Evolutionary conservation across 1,139 yeast species (phyloP).

Genomic region (Wickerhamiella infanticola): DNA sequence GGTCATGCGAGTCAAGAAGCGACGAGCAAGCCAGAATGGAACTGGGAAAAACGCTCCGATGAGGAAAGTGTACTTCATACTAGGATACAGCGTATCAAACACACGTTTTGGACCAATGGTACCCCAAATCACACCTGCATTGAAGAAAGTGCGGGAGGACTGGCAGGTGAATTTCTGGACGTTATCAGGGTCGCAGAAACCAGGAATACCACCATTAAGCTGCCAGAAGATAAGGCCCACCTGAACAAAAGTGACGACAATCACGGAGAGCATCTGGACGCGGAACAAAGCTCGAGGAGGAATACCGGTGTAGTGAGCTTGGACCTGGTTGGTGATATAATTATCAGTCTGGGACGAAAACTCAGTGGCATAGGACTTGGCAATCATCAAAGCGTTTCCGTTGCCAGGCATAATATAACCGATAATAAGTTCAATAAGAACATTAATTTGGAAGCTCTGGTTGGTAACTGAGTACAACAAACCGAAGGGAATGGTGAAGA

Average conservation of each 20-base stretch:
- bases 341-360: constrained; percentile 48
- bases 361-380: constrained; percentile 41
- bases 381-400: constrained; percentile 39
- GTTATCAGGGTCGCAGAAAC: constrained; percentile 33
- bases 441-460: constrained; percentile 37
- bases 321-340: constrained; percentile 40
- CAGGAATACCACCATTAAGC: constrained; percentile 28
- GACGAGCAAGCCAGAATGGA: constrained; percentile 27
- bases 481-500: constrained; percentile 16
- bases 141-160: constrained; percentile 30
- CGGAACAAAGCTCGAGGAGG: constrained; percentile 51
- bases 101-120: constrained; percentile 51
- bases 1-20: constrained; percentile 35
- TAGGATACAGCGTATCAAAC: constrained; percentile 34
- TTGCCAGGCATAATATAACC: constrained; percentile 53
- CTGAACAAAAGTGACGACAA: constrained; percentile 28
- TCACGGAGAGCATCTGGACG: constrained; percentile 35
- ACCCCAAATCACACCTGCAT: constrained; percentile 47
- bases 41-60: constrained; percentile 35
- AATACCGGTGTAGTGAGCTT: constrained; percentile 44
- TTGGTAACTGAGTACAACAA: constrained; percentile 37
- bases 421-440: constrained; percentile 38
- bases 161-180: constrained; percentile 21
- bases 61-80: constrained; percentile 35
- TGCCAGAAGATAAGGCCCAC: constrained; percentile 42